These are phyloP conservation scores for Boletellus ananiceps DNA, from an alignment of 768 basidiomycete species.

Conservation along the genomic window DNA sequence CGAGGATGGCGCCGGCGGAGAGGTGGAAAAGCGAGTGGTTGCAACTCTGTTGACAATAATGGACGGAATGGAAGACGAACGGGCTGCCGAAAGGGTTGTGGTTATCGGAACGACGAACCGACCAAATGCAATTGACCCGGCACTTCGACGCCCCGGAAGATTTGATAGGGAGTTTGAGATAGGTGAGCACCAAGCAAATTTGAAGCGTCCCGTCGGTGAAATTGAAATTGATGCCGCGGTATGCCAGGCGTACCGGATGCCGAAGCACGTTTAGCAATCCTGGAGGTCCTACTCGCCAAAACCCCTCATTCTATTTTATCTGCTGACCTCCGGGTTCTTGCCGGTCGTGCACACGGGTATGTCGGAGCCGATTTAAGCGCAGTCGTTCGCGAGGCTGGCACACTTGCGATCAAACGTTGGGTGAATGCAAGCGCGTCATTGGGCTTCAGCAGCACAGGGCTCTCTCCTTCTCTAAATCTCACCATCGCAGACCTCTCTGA, in stretches of 20 bases:
- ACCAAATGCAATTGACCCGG: constrained; percentile 94
- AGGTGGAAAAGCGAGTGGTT: constrained; percentile 95
- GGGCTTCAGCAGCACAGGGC: constrained; percentile 3
- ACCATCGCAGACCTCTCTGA: constrained; percentile 58
- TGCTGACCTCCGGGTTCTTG: constrained; percentile 59
- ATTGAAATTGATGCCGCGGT: constrained; percentile 1
- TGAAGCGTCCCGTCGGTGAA: background rate
- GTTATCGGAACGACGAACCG: constrained; percentile 96
- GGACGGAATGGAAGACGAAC: constrained; percentile 74
- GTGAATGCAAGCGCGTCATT: constrained; percentile 30
- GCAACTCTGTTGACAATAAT: constrained; percentile 91
- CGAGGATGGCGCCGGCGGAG: constrained; percentile 86
- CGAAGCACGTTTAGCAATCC: constrained; percentile 77
- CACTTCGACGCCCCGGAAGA: constrained; percentile 80
- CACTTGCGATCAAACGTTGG: constrained; percentile 85
- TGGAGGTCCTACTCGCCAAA: constrained; percentile 76
- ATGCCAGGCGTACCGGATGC: constrained; percentile 80
- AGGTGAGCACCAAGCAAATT: constrained; percentile 41
- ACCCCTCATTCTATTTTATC: constrained; percentile 70
- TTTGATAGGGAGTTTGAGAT: constrained; percentile 97
- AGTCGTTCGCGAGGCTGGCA: constrained; percentile 90
- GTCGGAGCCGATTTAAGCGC: constrained; percentile 95
- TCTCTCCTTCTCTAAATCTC: constrained; percentile 35
- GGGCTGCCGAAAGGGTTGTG: constrained; percentile 59
- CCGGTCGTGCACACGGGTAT: constrained; percentile 86